Evolutionary conservation across 106 monocot species (phyloP).

Genomic region (Allium cepa): DNA sequence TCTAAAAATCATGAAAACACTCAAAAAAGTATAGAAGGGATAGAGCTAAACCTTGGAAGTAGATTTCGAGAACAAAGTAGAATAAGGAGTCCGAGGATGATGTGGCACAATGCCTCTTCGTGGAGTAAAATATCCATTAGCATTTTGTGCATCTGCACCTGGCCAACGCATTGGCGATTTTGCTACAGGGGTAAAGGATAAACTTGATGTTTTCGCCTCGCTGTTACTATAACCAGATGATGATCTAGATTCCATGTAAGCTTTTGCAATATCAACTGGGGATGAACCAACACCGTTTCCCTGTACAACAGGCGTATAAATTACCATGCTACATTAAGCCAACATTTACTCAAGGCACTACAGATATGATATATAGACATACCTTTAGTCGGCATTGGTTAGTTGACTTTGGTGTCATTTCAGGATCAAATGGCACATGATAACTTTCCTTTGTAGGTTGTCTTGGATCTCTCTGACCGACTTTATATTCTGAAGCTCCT

Average conservation of each 20-base stretch:
- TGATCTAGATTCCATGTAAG: conserved; percentile 31
- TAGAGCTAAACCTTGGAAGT: conserved; percentile 25
- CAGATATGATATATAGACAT: background rate
- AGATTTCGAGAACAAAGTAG: conserved; percentile 24
- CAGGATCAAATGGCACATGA: background rate
- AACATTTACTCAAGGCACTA: background rate
- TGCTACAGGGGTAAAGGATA: conserved; percentile 8
- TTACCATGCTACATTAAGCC: background rate
- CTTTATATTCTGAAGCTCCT: background rate
- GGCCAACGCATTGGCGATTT: conserved; percentile 36
- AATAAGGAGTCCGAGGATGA: conserved; percentile 17
- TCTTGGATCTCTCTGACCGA: conserved; percentile 4
- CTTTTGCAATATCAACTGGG: conserved; percentile 56
- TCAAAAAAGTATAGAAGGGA: background rate
- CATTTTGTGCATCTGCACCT: conserved; percentile 17
- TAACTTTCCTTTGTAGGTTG: conserved; percentile 1
- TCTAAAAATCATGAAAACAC: too few species aligned
- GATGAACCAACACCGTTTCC: conserved; percentile 28
- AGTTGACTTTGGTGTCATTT: background rate
- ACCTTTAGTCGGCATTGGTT: conserved; percentile 10
- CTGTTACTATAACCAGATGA: conserved; percentile 11
- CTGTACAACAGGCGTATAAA: conserved; percentile 13
- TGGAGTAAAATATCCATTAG: conserved; percentile 28
- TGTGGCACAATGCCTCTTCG: conserved; percentile 12
- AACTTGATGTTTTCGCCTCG: conserved; percentile 7